phyloP scores from a whole-genome alignment of 306 rosid genomes.

The Gleditsia sinensis region DNA sequence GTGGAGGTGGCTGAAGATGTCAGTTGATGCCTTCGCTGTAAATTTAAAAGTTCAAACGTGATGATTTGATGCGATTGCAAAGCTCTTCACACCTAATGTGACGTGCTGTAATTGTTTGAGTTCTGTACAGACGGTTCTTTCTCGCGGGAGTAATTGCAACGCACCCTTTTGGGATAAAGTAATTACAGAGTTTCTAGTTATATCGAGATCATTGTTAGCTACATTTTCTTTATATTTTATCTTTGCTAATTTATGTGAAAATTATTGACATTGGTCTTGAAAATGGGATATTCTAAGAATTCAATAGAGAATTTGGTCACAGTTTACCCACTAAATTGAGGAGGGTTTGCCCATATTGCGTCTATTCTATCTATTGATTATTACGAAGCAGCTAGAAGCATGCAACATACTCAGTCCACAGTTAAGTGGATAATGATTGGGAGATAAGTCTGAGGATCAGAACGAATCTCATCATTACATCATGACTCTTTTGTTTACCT shows the following conservation, averaged over 20 bases:
- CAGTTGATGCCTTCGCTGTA: constrained; percentile 20
- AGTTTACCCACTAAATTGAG: background rate
- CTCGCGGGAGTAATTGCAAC: constrained; percentile 22
- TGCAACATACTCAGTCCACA: no score
- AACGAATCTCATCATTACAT: no score
- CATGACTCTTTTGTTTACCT: no score
- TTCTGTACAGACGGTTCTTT: constrained; percentile 37
- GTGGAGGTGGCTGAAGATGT: constrained; percentile 14
- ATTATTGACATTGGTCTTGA: constrained; percentile 1
- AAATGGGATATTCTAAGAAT: background rate
- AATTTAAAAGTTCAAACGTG: background rate
- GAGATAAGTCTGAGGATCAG: no score
- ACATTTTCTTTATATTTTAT: constrained; percentile 5
- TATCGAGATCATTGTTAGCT: constrained; percentile 22
- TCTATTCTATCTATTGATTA: background rate
- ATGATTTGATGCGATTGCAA: background rate
- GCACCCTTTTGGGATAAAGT: constrained; percentile 22
- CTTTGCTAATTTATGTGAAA: constrained; percentile 23
- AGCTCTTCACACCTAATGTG: background rate
- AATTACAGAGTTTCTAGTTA: constrained; percentile 20
- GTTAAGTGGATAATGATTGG: no score
- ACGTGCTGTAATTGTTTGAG: constrained; percentile 31
- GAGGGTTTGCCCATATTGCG: background rate
- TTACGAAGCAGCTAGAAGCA: background rate
- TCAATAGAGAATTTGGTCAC: background rate